These are phyloP conservation scores for Phytophthora pluvialis DNA, from an alignment of 352 stramenopile genomes.

Conservation along the genomic window DNA sequence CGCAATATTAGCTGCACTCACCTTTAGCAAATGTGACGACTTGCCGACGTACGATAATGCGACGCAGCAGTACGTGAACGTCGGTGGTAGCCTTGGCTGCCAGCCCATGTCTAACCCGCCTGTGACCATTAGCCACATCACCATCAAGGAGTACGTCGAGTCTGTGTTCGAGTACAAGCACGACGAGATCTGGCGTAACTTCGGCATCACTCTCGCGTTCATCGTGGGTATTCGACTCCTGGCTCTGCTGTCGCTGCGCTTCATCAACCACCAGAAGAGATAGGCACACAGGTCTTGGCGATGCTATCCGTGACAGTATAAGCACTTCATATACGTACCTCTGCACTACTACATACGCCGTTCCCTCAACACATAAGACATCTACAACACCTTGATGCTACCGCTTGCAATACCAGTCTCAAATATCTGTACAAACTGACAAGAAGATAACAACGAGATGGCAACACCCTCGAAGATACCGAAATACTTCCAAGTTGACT, in stretches of 20 bases:
- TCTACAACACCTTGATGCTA: too few species aligned
- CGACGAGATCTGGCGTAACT: slow-evolving; percentile 60
- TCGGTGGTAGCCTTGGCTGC: slow-evolving; percentile 43
- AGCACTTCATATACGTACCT: slow-evolving; percentile 14
- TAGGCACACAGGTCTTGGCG: slow-evolving; percentile 5
- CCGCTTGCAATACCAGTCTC: too few species aligned
- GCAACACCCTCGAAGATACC: not conserved
- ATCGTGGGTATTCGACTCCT: slow-evolving; percentile 58
- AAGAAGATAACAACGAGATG: not conserved
- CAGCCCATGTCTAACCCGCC: slow-evolving; percentile 44
- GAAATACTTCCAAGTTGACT: slow-evolving; percentile 1
- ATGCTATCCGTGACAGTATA: not conserved
- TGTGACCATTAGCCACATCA: slow-evolving; percentile 40
- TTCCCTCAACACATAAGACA: too few species aligned
- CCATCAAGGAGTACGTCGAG: slow-evolving; percentile 64
- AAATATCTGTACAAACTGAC: too few species aligned
- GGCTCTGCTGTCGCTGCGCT: slow-evolving; percentile 55
- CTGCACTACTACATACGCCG: not conserved
- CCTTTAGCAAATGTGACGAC: slow-evolving; percentile 56
- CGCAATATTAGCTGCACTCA: slow-evolving; percentile 40
- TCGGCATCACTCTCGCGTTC: slow-evolving; percentile 49
- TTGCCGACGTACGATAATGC: slow-evolving; percentile 35
- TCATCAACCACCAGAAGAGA: slow-evolving; percentile 66
- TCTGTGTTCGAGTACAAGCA: slow-evolving; percentile 58
- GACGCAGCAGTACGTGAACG: slow-evolving; percentile 37